phyloP scores from a whole-genome alignment of 2,329 filamentous ascomycete genomes.

The Fusarium multiceps region DNA sequence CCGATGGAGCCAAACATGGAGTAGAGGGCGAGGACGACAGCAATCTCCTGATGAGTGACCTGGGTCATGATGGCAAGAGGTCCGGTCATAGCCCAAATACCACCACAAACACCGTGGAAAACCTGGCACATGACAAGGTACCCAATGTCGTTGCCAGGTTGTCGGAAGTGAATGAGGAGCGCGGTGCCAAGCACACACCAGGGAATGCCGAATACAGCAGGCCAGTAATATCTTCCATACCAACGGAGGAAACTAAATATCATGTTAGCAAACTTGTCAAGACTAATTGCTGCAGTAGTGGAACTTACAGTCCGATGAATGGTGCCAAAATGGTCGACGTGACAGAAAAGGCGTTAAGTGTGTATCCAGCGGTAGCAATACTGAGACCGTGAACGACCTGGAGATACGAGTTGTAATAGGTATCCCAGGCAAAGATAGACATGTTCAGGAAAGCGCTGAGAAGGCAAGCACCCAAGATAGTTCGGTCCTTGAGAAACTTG shows the following conservation, averaged over 20 bases:
- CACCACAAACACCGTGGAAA: conserved; percentile 61
- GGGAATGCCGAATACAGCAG: conserved; percentile 61
- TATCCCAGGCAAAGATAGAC: conserved; percentile 55
- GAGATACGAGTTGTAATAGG: conserved; percentile 63
- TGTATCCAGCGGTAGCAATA: conserved; percentile 61
- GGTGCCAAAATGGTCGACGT: conserved; percentile 60
- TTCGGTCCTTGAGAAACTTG: conserved; percentile 60
- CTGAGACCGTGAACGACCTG: conserved; percentile 62
- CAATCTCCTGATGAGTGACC: conserved; percentile 49
- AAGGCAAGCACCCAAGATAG: conserved; percentile 60
- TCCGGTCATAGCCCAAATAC: conserved; percentile 59
- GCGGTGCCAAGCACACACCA: conserved; percentile 65
- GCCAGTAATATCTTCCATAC: conserved; percentile 63
- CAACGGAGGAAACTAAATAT: conserved; percentile 55
- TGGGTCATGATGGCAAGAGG: conserved; percentile 48
- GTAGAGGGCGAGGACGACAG: conserved; percentile 48
- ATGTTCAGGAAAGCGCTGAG: conserved; percentile 55
- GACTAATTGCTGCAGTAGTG: fast-evolving
- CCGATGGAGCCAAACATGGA: conserved; percentile 48
- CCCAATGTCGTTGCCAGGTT: conserved; percentile 53
- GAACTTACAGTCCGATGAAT: conserved; percentile 54
- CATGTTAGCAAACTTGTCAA: background rate
- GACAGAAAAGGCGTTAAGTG: conserved; percentile 59
- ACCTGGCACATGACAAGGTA: conserved; percentile 64
- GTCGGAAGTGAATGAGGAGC: conserved; percentile 51